These are phyloP conservation scores for Juglanconis juglandina DNA, from an alignment of 2,329 filamentous ascomycete species.

Conservation along the genomic window DNA sequence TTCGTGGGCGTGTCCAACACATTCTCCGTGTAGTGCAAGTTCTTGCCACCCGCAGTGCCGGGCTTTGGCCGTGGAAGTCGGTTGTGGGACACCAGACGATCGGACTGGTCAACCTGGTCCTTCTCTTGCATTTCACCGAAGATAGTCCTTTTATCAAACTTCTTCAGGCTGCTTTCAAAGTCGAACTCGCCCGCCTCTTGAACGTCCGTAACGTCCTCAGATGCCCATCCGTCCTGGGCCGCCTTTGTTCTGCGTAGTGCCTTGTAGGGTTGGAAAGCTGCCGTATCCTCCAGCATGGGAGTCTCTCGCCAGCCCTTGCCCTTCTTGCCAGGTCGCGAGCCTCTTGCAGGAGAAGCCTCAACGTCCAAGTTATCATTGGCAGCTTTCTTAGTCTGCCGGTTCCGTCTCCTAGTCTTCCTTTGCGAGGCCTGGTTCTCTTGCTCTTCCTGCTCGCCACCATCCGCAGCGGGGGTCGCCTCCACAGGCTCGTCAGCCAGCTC, in stretches of 20 bases:
- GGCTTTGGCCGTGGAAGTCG: constrained; percentile 56
- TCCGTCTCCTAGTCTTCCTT: constrained; percentile 29
- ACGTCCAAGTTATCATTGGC: constrained; percentile 27
- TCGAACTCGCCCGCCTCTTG: constrained; percentile 94
- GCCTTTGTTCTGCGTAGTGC: constrained; percentile 56
- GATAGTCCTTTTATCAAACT: constrained; percentile 89
- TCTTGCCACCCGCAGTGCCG: constrained; percentile 77
- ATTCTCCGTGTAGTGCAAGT: constrained; percentile 87
- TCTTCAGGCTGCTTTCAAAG: constrained; percentile 82
- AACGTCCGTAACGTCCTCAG: constrained; percentile 91
- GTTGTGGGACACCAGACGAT: constrained; percentile 88
- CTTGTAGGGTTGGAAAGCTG: constrained; percentile 61
- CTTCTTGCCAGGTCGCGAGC: constrained; percentile 24
- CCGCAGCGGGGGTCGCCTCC: constrained; percentile 17
- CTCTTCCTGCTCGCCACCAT: constrained; percentile 19
- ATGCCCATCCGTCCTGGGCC: constrained; percentile 78
- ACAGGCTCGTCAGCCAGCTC: constrained; percentile 21
- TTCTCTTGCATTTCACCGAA: constrained; percentile 91
- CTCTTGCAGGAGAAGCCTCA: constrained; percentile 20
- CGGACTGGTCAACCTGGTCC: constrained; percentile 83
- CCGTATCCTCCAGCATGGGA: constrained; percentile 56
- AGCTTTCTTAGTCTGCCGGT: constrained; percentile 28
- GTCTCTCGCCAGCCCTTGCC: constrained; percentile 59
- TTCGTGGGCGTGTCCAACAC: constrained; percentile 65
- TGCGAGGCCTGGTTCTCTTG: constrained; percentile 22